Base-by-base conservation (phyloP, 257 asterid genomes). In the Verbascum thapsus region DNA sequence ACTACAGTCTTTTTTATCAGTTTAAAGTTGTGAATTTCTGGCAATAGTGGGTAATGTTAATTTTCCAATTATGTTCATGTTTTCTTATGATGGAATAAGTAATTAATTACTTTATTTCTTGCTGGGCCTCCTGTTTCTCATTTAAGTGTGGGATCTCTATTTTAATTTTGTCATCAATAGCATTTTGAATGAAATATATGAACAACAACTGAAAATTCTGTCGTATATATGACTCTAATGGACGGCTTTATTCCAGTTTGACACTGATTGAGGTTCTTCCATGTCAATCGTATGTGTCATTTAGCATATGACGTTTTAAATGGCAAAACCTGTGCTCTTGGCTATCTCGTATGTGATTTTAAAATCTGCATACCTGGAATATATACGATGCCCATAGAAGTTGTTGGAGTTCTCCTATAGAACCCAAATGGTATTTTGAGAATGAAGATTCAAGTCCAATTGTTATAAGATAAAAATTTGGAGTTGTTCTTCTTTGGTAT, bases 321-420 rank as follows among this genome's bases (percentile, higher is more conserved):
- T 47, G 77, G 40, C 38, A 75, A 70, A 61, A 67, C 73, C 32
- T 72, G 47, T 51, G 77, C 82, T 22, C 63, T 73, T 41, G 83
- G 79, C 10, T 77, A 78, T 10, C 23, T 68, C 19, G 78, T 67
- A 43, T 53, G 74, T 41, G 55, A 53, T 48, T 68, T 76, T 39
- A 65, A 67, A 58, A 69, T 66, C 72, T 72, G 12, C 70, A 57
- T 40, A 65, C 77, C 48, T 74, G 74, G 73, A 79, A 77, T 53
- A 61, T 68, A 16, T 77, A 72, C 43, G 67, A 77, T 17, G 69
- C 72, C 8, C 65, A 37, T 19, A 53, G 44, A 10, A 45, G 23
- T 20, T n/a, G 41, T 50, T 72, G 81, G 86, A 51, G 41, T 62
- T 75, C 67, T 37, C 52, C 51, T 26, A 58, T 56, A 23, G 61